phyloP scores from a whole-genome alignment of 108 stramenopile species.

The Discostella pseudostelligera region DNA sequence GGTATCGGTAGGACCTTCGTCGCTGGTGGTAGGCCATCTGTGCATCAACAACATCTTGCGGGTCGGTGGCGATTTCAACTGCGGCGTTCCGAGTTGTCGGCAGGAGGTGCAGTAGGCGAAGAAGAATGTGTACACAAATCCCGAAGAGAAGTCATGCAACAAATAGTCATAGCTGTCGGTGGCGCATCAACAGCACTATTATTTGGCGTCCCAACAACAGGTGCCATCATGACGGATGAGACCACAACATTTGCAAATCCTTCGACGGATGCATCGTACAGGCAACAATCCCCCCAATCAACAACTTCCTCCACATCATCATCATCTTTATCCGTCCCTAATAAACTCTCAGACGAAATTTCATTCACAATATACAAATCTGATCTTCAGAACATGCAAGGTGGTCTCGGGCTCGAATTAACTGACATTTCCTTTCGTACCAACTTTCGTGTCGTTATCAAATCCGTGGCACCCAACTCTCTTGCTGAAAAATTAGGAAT shows the following conservation, averaged over 20 bases:
- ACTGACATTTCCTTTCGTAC: conserved; percentile 71
- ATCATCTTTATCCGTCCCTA: not conserved
- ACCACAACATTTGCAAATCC: conserved; percentile 57
- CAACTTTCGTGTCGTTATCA: conserved; percentile 72
- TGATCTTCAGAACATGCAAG: conserved; percentile 46
- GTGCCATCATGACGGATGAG: conserved; percentile 65
- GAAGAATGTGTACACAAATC: not conserved
- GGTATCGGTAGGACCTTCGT: not conserved
- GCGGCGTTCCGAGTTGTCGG: not conserved
- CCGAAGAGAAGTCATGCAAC: conserved; percentile 21
- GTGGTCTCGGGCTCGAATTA: conserved; percentile 74
- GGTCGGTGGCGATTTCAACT: no score
- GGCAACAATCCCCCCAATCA: conserved; percentile 15
- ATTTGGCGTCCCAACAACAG: conserved; percentile 6
- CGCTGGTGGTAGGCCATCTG: not conserved
- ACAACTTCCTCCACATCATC: not conserved
- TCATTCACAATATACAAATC: conserved; percentile 50
- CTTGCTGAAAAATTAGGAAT: conserved; percentile 63
- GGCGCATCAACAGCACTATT: conserved; percentile 5
- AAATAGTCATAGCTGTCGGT: not conserved
- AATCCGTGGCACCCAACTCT: conserved; percentile 66
- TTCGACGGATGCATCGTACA: conserved; percentile 23
- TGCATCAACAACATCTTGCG: not conserved
- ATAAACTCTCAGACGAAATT: conserved; percentile 40
- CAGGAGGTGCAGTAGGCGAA: no score